A percentile compares a stretch with the other conserved stretches of the same genome.
Evolutionary conservation across 2,329 filamentous ascomycete genomes (phyloP).

Genomic region (Bipolaris zeicola): DNA sequence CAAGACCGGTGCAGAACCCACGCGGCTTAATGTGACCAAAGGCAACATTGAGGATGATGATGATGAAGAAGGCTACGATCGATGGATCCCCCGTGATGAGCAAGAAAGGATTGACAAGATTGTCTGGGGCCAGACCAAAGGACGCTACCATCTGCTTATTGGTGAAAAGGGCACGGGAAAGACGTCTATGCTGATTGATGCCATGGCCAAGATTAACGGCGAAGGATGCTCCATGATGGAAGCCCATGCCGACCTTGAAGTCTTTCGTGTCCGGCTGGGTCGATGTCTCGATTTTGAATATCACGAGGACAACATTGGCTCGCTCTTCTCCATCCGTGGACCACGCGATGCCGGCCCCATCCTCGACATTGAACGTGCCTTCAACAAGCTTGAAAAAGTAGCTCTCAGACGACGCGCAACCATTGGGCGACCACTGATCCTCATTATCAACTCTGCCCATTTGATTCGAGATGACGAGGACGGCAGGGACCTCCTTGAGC

Average conservation of each 20-base stretch:
- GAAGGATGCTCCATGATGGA: slow-evolving; percentile 95
- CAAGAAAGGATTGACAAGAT: slow-evolving; percentile 83
- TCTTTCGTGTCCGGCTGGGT: slow-evolving; percentile 89
- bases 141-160: slow-evolving; percentile 89
- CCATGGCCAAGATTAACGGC: slow-evolving; percentile 90
- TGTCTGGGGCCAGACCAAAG: slow-evolving; percentile 70
- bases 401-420: slow-evolving; percentile 71
- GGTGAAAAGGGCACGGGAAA: slow-evolving; percentile 98
- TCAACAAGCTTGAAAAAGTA: slow-evolving; percentile 98
- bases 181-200: slow-evolving; percentile 93
- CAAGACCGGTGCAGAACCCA: slow-evolving; percentile 23
- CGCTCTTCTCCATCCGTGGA: slow-evolving; percentile 91
- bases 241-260: slow-evolving; percentile 91
- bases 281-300: slow-evolving; percentile 96
- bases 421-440: slow-evolving; percentile 73
- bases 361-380: slow-evolving; percentile 91
- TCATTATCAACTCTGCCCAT: slow-evolving; percentile 95
- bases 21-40: slow-evolving; percentile 21
- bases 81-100: slow-evolving; percentile 85
- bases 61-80: slow-evolving; percentile 61
- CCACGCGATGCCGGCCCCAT: slow-evolving; percentile 90
- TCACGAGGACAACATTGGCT: slow-evolving; percentile 96
- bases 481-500: slow-evolving; percentile 89
- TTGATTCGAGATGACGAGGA: slow-evolving; percentile 89
- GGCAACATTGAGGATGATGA: slow-evolving; percentile 44